Base-by-base conservation (phyloP, 495 filamentous ascomycete genomes). In the Aspergillus conjunctus region DNA sequence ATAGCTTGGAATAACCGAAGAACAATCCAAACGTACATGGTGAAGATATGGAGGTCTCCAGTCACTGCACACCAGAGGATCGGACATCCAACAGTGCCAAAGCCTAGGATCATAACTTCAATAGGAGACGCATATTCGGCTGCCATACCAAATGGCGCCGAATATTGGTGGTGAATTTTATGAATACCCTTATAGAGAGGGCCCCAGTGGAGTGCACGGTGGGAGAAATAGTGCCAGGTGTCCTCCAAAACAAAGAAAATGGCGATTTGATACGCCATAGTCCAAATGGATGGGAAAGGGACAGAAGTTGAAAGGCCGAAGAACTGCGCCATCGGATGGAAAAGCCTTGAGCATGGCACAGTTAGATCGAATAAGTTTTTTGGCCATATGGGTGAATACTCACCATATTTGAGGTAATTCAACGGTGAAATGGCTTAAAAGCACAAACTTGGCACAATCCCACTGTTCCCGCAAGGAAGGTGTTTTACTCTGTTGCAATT, bases 151-250 rank as follows among this genome's bases (percentile, higher is more conserved):
- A 98, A 98, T 14, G 94, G 94, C 7, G 94, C 95, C 15, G 92
- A 96, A 79, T 98, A 98, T 64, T 91, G 91, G 80, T 98, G 94
- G 79, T 98, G 94, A 56, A 98, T 93, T 80, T 98, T 98, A 83
- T 98, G 94, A 57, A 98, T 90, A 65, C 85, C 81, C 76, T 88
- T 93, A 84, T 98, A 98, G 6, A 98, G 86, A 30, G 90, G 89
- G 7, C 91, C 92, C 87, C 93, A 97, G 83, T 98, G 94, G 66
- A 98, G 84, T 26, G 89, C 88, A 62, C 94, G 92, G 77, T 98
- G 94, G 51, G 84, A 87, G 85, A 93, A 98, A 81, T 98, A 98
- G 73, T 98, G 94, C 95, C 95, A 98, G 51, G 95, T 82, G 75
- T 98, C 94, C 73, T 98, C 94, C 67, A 97, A 71, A 44, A 98